Evolutionary conservation across 768 basidiomycete species (phyloP), one percentile per base, ranked within the genome.

Genomic region (Boletus rubescentipes): DNA sequence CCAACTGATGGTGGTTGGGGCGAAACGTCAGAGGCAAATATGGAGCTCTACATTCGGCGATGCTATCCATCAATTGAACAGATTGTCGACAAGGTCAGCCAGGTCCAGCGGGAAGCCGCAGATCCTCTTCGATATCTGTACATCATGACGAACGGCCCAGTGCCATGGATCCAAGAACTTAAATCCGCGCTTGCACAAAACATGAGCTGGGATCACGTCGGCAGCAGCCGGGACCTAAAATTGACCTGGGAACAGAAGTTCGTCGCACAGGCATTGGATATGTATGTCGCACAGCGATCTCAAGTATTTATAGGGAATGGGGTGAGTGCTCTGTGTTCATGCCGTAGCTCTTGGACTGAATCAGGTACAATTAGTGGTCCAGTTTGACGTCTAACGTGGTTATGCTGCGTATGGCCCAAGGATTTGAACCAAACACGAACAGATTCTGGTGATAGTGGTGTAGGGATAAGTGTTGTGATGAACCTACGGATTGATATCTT

Each of bases 301-400:
- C 75, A 80, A 52, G 72, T 76, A 18, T 77, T 83, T 51, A 67
- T 83, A 34, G 82, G 81, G 1, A 82, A 83, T 46, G 82, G 82
- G 60, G 79, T 80, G 39, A 59, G 79, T 58, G 12, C 9, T 18
- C 8, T 32, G 5, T 16, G 20, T 48, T 35, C 2, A 0, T 4
- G 30, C 9, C 11, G 12, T 11, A 6, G 40, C 31, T 29, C 31
- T 11, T 9, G 20, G 36, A 34, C 55, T 60, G 21, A 67, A 41
- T 38, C 30, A 9, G 6, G 30, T 9, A n/a, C 18, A 34, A 48
- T 29, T 51, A 75, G 74, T 76, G 73, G 63, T 76, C 75, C 4
- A 77, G 74, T 46, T 40, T 76, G 44, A 77, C 75, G 5, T 77
- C 76, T 3, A 76, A 76, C 47, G 66, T 69, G 12, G 68, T 75